phyloP scores from a whole-genome alignment of 2,329 filamentous ascomycete genomes.

The Sclerotinia spermophila region DNA sequence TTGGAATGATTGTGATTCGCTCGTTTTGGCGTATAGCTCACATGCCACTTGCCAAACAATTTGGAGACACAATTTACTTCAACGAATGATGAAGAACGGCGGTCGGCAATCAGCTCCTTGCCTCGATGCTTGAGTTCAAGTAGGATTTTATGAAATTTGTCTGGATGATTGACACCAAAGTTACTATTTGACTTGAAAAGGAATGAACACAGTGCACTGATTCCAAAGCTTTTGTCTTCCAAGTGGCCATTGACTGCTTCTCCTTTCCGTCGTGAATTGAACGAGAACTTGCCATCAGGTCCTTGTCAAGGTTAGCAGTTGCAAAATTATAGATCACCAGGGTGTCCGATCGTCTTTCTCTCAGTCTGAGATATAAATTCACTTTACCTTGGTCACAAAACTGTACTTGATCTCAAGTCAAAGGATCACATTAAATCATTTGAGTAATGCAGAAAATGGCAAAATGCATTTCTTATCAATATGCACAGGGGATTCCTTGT shows the following conservation, averaged over 20 bases:
- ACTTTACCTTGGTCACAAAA: not conserved
- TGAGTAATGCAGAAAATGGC: not conserved
- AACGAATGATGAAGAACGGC: not conserved
- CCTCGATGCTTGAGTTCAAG: not conserved
- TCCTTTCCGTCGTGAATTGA: not conserved
- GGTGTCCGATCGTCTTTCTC: not conserved
- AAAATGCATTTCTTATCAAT: not conserved
- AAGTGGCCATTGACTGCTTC: not conserved
- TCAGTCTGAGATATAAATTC: not conserved
- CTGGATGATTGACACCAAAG: not conserved
- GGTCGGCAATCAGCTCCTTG: not conserved
- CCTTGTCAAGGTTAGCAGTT: not conserved
- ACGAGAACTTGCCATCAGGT: rapidly evolving
- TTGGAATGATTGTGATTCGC: not conserved
- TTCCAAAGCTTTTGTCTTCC: not conserved
- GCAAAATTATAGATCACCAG: not conserved
- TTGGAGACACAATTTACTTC: not conserved
- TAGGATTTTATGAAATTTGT: not conserved
- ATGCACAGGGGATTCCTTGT: not conserved
- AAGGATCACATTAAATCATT: not conserved
- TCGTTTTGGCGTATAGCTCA: not conserved
- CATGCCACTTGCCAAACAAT: not conserved
- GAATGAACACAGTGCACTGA: not conserved
- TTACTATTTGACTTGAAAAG: not conserved
- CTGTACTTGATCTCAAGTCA: not conserved